A percentile compares a stretch with the other conserved stretches of the same genome.
Conservation (phyloP, 129 eudicot species). For the Flaveria linearis region DNA sequence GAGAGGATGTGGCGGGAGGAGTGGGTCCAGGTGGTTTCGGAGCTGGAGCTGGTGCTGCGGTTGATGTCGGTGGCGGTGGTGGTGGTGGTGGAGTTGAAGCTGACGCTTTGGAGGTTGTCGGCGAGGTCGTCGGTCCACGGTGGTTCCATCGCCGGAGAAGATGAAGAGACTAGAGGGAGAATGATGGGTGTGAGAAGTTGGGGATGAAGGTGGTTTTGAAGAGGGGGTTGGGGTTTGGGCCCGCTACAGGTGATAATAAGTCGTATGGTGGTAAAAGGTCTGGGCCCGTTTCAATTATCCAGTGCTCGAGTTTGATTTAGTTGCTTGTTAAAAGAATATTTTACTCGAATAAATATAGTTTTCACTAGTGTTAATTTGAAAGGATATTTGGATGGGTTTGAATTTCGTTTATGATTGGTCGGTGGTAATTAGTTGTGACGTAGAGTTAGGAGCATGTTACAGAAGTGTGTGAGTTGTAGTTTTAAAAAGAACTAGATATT, state of each 20-base stretch:
- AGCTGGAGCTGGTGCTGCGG: conserved; percentile 80
- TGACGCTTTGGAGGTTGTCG: conserved; percentile 84
- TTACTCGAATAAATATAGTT: too few relatives aligned
- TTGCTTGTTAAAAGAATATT: too few relatives aligned
- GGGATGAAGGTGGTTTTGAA: conserved; percentile 31
- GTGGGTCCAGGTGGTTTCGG: conserved; percentile 75
- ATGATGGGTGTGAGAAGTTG: background rate
- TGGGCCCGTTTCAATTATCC: background rate
- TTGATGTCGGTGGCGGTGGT: conserved; percentile 61
- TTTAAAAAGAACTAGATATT: too few relatives aligned
- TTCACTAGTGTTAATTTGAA: too few relatives aligned
- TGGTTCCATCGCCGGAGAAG: conserved; percentile 33
- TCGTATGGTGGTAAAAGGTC: conserved; percentile 12
- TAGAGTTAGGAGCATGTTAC: too few relatives aligned
- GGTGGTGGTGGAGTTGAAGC: conserved; percentile 86
- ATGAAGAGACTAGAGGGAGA: background rate
- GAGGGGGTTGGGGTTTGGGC: conserved; percentile 23
- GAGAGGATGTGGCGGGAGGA: conserved; percentile 40
- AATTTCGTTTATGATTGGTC: too few relatives aligned
- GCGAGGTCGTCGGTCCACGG: conserved; percentile 64
- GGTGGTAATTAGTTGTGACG: too few relatives aligned
- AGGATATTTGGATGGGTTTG: too few relatives aligned
- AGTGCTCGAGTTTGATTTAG: too few relatives aligned
- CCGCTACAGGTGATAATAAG: conserved; percentile 5
- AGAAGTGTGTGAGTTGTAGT: too few relatives aligned